Conservation (phyloP, 768 basidiomycete genomes). For the Lentinus tigrinus region DNA sequence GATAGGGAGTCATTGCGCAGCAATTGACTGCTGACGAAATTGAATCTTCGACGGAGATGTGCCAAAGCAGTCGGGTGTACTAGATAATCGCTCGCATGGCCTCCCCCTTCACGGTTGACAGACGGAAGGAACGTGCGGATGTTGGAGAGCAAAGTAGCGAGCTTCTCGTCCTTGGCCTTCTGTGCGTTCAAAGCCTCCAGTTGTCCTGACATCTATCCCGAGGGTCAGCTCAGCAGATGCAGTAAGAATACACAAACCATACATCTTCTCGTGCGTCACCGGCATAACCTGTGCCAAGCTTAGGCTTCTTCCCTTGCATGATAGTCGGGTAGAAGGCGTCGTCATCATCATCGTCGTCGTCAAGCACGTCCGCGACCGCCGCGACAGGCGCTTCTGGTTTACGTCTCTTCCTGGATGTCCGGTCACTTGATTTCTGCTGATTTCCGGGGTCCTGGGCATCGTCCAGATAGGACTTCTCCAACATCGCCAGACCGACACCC, state of each 20-base stretch:
- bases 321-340: conserved; percentile 42
- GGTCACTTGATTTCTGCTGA: conserved; percentile 18
- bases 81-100: conserved; percentile 83
- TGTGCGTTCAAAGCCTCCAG: conserved; percentile 76
- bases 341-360: conserved; percentile 55
- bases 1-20: conserved; percentile 89
- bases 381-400: conserved; percentile 32
- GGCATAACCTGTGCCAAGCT: conserved; percentile 85
- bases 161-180: conserved; percentile 67
- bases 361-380: conserved; percentile 23
- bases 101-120: conserved; percentile 70
- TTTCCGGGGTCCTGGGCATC: conserved; percentile 41
- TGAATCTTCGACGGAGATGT: conserved; percentile 89
- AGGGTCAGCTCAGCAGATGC: not conserved
- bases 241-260: conserved; percentile 31
- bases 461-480: conserved; percentile 71
- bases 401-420: conserved; percentile 40
- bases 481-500: conserved; percentile 86
- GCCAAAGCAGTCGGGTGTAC: conserved; percentile 91
- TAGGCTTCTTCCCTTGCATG: conserved; percentile 59
- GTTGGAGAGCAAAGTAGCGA: conserved; percentile 62
- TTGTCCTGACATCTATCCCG: conserved; percentile 54
- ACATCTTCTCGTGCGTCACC: conserved; percentile 85
- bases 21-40: conserved; percentile 80
- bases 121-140: conserved; percentile 87